phyloP scores from a whole-genome alignment of 495 filamentous ascomycete species.

The Hypoxylon cercidicola region DNA sequence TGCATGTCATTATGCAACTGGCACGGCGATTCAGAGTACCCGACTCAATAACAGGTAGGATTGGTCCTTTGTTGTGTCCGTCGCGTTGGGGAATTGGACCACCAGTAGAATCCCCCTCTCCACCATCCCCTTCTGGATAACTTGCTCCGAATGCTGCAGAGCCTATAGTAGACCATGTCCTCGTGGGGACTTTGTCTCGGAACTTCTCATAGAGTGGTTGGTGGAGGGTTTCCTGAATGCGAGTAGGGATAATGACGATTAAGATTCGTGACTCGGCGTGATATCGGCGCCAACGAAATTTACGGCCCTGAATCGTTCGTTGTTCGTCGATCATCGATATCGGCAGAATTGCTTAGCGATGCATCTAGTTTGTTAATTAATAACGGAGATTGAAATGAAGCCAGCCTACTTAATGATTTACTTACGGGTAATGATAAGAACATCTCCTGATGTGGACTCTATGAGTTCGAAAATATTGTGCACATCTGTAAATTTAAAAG shows the following conservation, averaged over 20 bases:
- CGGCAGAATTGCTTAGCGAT: neutral
- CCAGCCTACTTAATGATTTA: neutral
- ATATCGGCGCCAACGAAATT: neutral
- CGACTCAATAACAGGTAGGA: too few relatives aligned
- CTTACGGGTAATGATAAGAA: conserved; percentile 8
- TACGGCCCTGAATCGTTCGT: neutral
- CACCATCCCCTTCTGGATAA: neutral
- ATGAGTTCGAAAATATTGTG: neutral
- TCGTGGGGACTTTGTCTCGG: neutral
- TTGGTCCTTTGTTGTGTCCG: too few relatives aligned
- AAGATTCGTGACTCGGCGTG: neutral
- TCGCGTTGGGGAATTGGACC: neutral
- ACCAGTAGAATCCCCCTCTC: conserved; percentile 1
- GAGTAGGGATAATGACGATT: neutral
- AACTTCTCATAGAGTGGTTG: neutral
- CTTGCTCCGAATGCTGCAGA: neutral
- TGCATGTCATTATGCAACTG: too few relatives aligned
- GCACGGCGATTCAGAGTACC: too few relatives aligned
- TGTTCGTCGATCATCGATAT: neutral
- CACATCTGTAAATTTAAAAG: conserved; percentile 9
- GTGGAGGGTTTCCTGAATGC: neutral
- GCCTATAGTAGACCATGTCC: neutral
- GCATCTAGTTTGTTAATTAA: conserved; percentile 1
- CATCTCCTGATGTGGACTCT: neutral
- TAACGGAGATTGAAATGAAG: neutral